Conservation (phyloP, 1,139 yeast genomes). For the Protomyces macrosporus region DNA sequence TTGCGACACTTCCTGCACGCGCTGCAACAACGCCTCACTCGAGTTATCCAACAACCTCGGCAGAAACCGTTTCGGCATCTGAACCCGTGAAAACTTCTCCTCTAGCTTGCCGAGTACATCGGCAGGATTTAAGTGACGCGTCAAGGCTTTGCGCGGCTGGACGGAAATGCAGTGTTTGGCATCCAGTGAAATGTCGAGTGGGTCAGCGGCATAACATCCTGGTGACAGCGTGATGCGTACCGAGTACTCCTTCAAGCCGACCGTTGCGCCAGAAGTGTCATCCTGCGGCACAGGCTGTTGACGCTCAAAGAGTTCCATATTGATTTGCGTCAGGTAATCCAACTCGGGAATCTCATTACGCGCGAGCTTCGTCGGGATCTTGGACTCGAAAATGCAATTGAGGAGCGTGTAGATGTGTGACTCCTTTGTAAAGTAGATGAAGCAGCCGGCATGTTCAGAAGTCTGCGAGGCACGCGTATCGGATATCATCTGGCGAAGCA, state of each 20-base stretch:
- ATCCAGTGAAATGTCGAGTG: constrained; percentile 91
- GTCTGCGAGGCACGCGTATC: constrained; percentile 78
- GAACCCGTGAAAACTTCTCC: constrained; percentile 78
- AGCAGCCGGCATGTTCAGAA: constrained; percentile 73
- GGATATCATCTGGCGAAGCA: constrained; percentile 77
- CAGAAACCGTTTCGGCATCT: constrained; percentile 82
- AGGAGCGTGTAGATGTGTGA: constrained; percentile 91
- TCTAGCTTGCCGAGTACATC: constrained; percentile 76
- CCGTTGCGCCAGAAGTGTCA: constrained; percentile 42
- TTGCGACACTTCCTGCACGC: not conserved
- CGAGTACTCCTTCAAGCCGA: constrained; percentile 74
- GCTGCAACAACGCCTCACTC: not conserved
- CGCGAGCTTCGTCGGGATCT: constrained; percentile 87
- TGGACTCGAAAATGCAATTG: constrained; percentile 88
- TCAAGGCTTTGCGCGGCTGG: constrained; percentile 81
- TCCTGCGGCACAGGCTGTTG: constrained; percentile 16
- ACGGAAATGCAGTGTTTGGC: constrained; percentile 96
- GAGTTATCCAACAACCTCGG: constrained; percentile 41
- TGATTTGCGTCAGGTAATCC: constrained; percentile 91
- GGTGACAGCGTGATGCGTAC: constrained; percentile 87
- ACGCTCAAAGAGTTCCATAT: constrained; percentile 79
- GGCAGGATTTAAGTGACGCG: constrained; percentile 90
- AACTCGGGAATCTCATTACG: constrained; percentile 93
- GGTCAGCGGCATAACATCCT: constrained; percentile 97
- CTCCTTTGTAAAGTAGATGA: constrained; percentile 91